These are phyloP conservation scores for Pyrenochaeta sp. DNA, from an alignment of 2,329 filamentous ascomycete species.

Conservation along the genomic window DNA sequence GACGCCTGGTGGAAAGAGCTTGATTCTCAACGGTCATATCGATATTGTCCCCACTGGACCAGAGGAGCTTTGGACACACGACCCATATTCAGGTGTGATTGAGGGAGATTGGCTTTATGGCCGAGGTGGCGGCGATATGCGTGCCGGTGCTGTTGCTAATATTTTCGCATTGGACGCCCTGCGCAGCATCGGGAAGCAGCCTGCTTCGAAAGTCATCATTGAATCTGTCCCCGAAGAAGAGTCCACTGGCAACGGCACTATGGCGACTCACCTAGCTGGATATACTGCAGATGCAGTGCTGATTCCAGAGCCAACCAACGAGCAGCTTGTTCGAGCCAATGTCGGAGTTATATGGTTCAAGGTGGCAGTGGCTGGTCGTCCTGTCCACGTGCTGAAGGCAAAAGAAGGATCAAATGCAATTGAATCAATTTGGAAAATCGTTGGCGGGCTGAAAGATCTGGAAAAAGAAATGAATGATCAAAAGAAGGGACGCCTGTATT, in stretches of 20 bases:
- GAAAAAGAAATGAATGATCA: conserved; percentile 26
- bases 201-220: conserved; percentile 25
- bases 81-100: conserved; percentile 24
- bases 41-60: conserved; percentile 29
- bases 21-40: conserved; percentile 29
- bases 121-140: conserved; percentile 25
- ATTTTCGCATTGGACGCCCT: conserved; percentile 27
- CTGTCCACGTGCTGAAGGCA: conserved; percentile 24
- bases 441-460: conserved; percentile 19
- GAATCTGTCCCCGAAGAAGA: conserved; percentile 30
- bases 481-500: conserved; percentile 20
- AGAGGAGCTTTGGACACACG: conserved; percentile 23
- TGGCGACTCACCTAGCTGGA: conserved; percentile 24
- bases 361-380: conserved; percentile 23
- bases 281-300: conserved; percentile 26
- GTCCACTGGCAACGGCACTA: conserved; percentile 28
- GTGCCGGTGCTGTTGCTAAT: conserved; percentile 24
- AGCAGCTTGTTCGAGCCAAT: conserved; percentile 28
- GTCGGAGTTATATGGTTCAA: conserved; percentile 32
- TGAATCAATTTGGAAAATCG: conserved; percentile 23
- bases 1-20: conserved; percentile 19
- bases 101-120: conserved; percentile 31
- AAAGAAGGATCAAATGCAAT: conserved; percentile 26
- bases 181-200: conserved; percentile 25
- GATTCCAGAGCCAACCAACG: conserved; percentile 25